Evolutionary conservation across 2,329 filamentous ascomycete species (phyloP).

Genomic region (Cadophora gregata): DNA sequence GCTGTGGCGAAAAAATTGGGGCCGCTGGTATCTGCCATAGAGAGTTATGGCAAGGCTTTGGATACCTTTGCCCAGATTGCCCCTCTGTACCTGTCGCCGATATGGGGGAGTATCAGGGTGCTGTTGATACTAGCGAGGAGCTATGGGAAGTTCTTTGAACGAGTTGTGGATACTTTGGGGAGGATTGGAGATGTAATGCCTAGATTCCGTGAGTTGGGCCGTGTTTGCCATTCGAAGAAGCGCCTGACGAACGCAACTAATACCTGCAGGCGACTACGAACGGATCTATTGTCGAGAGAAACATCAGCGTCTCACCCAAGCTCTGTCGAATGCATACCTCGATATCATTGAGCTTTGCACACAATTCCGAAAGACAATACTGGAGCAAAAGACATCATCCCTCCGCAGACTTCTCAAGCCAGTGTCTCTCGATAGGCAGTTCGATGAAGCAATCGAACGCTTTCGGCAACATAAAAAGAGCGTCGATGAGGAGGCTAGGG

Average conservation of each 20-base stretch:
- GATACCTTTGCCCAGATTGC: slow-evolving; percentile 26
- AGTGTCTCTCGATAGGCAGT: slow-evolving; percentile 15
- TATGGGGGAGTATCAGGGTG: slow-evolving; percentile 30
- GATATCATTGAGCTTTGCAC: slow-evolving; percentile 31
- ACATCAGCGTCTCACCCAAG: slow-evolving; percentile 26
- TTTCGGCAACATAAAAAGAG: slow-evolving; percentile 29
- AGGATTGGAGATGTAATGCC: slow-evolving; percentile 31
- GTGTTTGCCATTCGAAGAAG: neutral
- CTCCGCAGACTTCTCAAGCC: slow-evolving; percentile 25
- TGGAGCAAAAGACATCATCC: slow-evolving; percentile 22
- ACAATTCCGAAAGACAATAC: slow-evolving; percentile 23
- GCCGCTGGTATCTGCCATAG: slow-evolving; percentile 26
- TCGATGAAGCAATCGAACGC: slow-evolving; percentile 23
- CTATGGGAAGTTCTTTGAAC: slow-evolving; percentile 26
- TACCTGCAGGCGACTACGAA: slow-evolving; percentile 24
- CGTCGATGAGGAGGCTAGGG: slow-evolving; percentile 26
- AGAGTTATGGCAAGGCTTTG: slow-evolving; percentile 25
- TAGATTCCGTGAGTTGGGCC: neutral
- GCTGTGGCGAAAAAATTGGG: slow-evolving; percentile 15
- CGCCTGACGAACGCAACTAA: neutral
- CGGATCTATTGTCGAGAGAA: slow-evolving; percentile 27
- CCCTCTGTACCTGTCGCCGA: slow-evolving; percentile 24
- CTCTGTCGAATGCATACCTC: slow-evolving; percentile 29
- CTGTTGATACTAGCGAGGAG: slow-evolving; percentile 21
- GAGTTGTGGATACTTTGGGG: slow-evolving; percentile 24